These are phyloP conservation scores for Russula ochroleuca DNA, from an alignment of 768 basidiomycete species.

Conservation along the genomic window DNA sequence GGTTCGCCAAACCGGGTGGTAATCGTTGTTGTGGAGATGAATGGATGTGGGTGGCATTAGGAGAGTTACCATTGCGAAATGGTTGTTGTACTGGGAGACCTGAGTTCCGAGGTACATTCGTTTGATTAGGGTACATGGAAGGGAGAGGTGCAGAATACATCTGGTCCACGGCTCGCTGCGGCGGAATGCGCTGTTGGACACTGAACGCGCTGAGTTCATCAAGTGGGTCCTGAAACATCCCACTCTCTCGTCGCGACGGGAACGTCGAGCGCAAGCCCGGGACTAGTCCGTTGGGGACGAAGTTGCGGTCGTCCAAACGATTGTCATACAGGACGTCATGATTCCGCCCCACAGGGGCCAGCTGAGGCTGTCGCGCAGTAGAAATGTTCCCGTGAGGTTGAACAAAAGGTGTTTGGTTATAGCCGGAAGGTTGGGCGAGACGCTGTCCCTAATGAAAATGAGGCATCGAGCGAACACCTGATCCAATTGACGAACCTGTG, in stretches of 20 bases:
- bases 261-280: constrained; percentile 71
- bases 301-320: constrained; percentile 68
- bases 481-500: constrained; percentile 50
- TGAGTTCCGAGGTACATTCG: constrained; percentile 44
- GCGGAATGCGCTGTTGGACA: constrained; percentile 48
- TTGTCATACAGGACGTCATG: constrained; percentile 70
- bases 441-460: constrained; percentile 23
- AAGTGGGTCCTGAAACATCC: constrained; percentile 52
- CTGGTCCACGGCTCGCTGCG: constrained; percentile 51
- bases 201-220: constrained; percentile 63
- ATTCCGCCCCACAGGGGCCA: constrained; percentile 43
- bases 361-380: constrained; percentile 32
- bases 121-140: constrained; percentile 52
- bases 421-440: constrained; percentile 27
- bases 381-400: constrained; percentile 37
- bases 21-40: constrained; percentile 53
- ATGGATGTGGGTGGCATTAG: constrained; percentile 48
- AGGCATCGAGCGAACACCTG: constrained; percentile 10
- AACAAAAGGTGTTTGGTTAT: constrained; percentile 30
- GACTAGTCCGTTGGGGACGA: constrained; percentile 82
- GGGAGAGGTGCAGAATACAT: constrained; percentile 50
- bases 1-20: constrained; percentile 76
- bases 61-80: constrained; percentile 69
- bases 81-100: constrained; percentile 53
- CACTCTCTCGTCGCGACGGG: constrained; percentile 54